Conservation (phyloP, 192 early-diverging fungal genomes). For the Piromyces finnis region DNA sequence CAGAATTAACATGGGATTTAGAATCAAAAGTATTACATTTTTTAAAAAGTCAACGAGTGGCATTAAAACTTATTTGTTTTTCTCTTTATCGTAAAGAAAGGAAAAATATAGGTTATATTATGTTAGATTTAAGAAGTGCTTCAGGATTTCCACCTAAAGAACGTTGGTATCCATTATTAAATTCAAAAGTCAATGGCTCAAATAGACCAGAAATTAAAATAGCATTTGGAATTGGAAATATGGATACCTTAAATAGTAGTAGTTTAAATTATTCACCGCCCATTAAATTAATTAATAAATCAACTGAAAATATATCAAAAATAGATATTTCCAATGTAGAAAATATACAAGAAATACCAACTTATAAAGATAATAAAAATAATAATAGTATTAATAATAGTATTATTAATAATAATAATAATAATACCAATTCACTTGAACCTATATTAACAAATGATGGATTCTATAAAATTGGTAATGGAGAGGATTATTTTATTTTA, state of each 20-base stretch:
- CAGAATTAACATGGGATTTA: constrained; percentile 37
- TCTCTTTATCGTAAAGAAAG: constrained; percentile 12
- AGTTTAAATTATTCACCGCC: background rate
- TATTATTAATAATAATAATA: background rate
- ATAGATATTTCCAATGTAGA: background rate
- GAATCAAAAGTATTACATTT: constrained; percentile 14
- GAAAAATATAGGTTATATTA: constrained; percentile 24
- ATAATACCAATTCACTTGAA: background rate
- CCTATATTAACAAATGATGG: constrained; percentile 9
- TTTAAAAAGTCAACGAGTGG: constrained; percentile 20
- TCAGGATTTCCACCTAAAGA: constrained; percentile 4
- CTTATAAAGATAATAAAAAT: background rate
- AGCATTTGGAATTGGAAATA: constrained; percentile 11
- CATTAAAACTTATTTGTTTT: constrained; percentile 24
- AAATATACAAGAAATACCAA: background rate
- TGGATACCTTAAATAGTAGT: background rate
- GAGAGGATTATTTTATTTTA: constrained; percentile 11
- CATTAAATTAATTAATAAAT: background rate
- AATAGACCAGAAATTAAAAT: constrained; percentile 30
- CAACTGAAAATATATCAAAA: background rate
- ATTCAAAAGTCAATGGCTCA: constrained; percentile 10
- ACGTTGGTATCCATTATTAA: constrained; percentile 25
- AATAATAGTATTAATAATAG: background rate
- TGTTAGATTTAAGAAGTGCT: constrained; percentile 32
- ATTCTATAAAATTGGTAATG: constrained; percentile 20